Base-by-base conservation (phyloP, 345 rosid genomes). In the Pistacia vera region DNA sequence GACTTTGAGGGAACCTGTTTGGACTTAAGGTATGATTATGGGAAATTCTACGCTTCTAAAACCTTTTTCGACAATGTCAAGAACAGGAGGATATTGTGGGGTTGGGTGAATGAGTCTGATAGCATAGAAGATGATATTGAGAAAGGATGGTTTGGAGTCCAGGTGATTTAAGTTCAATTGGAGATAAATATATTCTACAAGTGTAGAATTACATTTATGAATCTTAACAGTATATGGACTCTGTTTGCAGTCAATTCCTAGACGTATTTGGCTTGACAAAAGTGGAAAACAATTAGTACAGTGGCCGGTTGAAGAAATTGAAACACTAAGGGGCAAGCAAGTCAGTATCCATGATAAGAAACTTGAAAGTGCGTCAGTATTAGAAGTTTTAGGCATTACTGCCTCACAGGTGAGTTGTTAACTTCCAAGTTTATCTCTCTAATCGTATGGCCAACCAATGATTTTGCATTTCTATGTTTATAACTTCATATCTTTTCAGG, bases 81-180 rank as follows among this genome's bases (percentile, higher is more conserved):
- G 78, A 87, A 73, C 25, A 77, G 93, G 74, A 87, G 94, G 76
- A 85, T 93, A 70, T 66, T 86, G n/a, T 88, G 81, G 83, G 90
- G 85, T 51, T 91, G 93, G 94, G 86, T 84, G 2, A 63, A 82
- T 71, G 96, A 93, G 71, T 86, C 87, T 41, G 94, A 91, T 69
- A 86, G 82, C 68, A 59, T 11, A 22, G 79, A 87, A 60, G 91
- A 88, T 68, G 88, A 77, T 77, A 11, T 88, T 13, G 57, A 63
- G 14, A 93, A 88, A 82, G 97, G 94, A 68, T 93, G 97, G 92
- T 80, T 91, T 35, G 88, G 98, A 57, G 78, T 93, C 75, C 81
- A 86, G 91, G 94, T 88, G 75, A 87, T 78, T 74, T 12, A 30
- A 62, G 33, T 63, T 49, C 9, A 63, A 61, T 30, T 48, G 48